Conservation (phyloP, 768 basidiomycete species). For the Mycena galericulata region DNA sequence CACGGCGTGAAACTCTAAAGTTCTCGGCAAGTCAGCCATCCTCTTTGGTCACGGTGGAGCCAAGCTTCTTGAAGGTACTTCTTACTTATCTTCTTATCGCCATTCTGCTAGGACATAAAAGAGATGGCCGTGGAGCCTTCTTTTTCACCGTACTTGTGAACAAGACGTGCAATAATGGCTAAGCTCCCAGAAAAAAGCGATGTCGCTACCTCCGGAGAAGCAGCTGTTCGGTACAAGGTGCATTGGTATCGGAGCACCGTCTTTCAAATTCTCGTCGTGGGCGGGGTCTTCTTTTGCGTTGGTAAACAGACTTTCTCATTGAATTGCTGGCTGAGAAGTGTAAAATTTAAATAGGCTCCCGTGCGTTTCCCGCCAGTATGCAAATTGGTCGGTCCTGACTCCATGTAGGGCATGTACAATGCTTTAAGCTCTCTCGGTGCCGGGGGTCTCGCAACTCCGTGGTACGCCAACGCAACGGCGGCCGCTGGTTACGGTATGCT, state of each 20-base stretch:
- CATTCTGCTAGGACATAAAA: neutral
- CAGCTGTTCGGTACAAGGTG: slow-evolving; percentile 33
- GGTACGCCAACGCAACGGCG: slow-evolving; percentile 47
- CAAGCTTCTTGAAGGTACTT: too few species aligned
- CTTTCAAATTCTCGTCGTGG: slow-evolving; percentile 47
- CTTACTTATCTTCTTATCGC: too few species aligned
- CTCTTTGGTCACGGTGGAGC: too few species aligned
- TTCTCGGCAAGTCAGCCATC: too few species aligned
- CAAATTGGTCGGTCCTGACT: neutral
- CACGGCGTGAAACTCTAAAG: too few species aligned
- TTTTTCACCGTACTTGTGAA: slow-evolving; percentile 3
- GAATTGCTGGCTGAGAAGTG: neutral
- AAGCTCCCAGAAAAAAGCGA: slow-evolving; percentile 27
- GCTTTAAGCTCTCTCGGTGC: slow-evolving; percentile 46
- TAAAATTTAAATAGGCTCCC: slow-evolving; percentile 37
- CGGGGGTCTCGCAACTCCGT: slow-evolving; percentile 48
- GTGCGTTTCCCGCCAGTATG: slow-evolving; percentile 24
- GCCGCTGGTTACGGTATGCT: slow-evolving; percentile 45
- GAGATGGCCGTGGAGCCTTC: too few species aligned
- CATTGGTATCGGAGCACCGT: slow-evolving; percentile 48
- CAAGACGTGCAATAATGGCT: neutral
- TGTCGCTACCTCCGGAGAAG: neutral
- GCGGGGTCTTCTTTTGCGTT: slow-evolving; percentile 46
- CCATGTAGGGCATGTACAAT: slow-evolving; percentile 47
- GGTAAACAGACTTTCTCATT: slow-evolving; percentile 26